Evolutionary conservation across 208 protist species (phyloP), one percentile per base, ranked within the genome.

Genomic region (Leishmania braziliensis): DNA sequence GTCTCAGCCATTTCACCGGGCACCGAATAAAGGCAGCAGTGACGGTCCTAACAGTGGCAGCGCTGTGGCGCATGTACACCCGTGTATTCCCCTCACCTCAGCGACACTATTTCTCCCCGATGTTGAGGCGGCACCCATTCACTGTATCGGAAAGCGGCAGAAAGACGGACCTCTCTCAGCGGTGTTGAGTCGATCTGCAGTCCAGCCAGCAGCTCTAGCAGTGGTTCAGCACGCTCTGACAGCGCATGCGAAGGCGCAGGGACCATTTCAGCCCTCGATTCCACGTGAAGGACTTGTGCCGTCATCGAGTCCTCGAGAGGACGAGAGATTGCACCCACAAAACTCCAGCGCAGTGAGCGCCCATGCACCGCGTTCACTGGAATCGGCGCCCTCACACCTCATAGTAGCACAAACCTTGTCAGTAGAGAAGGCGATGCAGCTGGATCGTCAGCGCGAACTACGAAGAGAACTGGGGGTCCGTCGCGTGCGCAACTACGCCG

Each of bases 401-500:
- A 56, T 75, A 14, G 68, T 68, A 39, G 26, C 75, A 12, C 46
- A 20, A 39, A 51, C 80, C 26, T 56, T 39, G 26, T 82, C 84
- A 9, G 78, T 90, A 8, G 77, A 84, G 65, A 75, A 84, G 70
- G 78, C 83, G 6, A 82, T 78, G 70, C 79, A 86, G 58, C 68
- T 73, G n/a, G 84, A 82, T 54, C 87, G 84, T 1, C 54, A 66
- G 6, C 56, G 53, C 2, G 76, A 84, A 56, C 78, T 88, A 14
- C 69, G 76, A 81, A 75, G 72, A 10, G 48, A 81, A 29, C 74
- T 88, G 3, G 83, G 87, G 12, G 84, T 88, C 36, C 69, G 75
- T 2, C 10, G 33, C 1, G 80, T 90, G 75, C 80, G 75, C 54
- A 82, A 84, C 74, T 90, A 81, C 70, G 84, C 84, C 5, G 75